Conservation (phyloP, 768 basidiomycete species). For the Chlorophyllum brunneum region DNA sequence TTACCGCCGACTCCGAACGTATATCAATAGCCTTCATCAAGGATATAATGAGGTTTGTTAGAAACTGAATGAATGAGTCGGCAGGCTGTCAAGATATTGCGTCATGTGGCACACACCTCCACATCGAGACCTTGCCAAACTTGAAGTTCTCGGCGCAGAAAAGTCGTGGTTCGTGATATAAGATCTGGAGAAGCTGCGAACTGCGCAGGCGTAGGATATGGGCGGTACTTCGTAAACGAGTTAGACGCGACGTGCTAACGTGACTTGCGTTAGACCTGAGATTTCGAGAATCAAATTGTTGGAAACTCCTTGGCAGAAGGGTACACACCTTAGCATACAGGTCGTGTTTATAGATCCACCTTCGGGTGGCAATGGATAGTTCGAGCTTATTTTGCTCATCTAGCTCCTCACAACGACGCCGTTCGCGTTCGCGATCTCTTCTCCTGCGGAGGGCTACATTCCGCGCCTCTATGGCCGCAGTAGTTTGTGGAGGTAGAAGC, state of each 20-base stretch:
- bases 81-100: constrained; percentile 12
- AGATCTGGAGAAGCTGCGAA: constrained; percentile 75
- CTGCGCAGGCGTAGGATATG: constrained; percentile 83
- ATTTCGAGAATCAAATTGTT: constrained; percentile 10
- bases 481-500: constrained; percentile 23
- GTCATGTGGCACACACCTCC: constrained; percentile 49
- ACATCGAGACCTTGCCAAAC: constrained; percentile 91
- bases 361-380: constrained; percentile 63
- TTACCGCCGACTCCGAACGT: constrained; percentile 83
- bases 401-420: constrained; percentile 42
- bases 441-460: constrained; percentile 23
- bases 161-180: constrained; percentile 71
- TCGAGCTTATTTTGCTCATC: constrained; percentile 71
- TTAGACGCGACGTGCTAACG: constrained; percentile 89
- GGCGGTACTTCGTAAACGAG: constrained; percentile 78
- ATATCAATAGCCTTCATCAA: constrained; percentile 93
- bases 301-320: constrained; percentile 3
- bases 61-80: constrained; percentile 54
- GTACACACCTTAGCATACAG: constrained; percentile 79
- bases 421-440: constrained; percentile 41
- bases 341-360: constrained; percentile 77
- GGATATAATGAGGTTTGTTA: constrained; percentile 84
- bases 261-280: constrained; percentile 7
- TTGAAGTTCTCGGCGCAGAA: constrained; percentile 79
- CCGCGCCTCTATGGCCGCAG: constrained; percentile 24